Conservation (phyloP, 805 yeast genomes). For the Ogataea degrootiae region DNA sequence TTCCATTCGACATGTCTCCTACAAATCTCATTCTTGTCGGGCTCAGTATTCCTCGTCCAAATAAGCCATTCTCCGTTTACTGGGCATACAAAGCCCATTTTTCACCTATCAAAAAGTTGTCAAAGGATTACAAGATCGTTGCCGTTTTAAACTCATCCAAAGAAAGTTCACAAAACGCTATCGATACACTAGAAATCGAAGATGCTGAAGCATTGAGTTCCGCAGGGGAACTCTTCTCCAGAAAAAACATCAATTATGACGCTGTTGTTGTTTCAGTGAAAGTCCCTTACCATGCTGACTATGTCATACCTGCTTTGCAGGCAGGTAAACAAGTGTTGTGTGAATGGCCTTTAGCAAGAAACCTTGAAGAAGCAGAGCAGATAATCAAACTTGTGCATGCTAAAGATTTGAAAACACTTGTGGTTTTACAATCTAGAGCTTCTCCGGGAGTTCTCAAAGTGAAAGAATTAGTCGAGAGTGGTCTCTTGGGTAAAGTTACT, state of each 20-base stretch:
- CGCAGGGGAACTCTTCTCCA: not conserved
- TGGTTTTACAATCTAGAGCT: not conserved
- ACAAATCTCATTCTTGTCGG: not conserved
- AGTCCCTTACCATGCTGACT: constrained; percentile 3
- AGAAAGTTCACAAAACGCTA: not conserved
- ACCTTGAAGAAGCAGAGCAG: constrained; percentile 1
- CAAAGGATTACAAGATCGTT: not conserved
- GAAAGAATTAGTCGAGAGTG: not conserved
- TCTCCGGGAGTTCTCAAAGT: not conserved
- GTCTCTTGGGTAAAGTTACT: not conserved
- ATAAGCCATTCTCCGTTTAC: not conserved
- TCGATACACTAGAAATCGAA: not conserved
- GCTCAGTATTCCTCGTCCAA: not conserved
- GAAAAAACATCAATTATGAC: not conserved
- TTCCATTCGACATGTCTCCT: not conserved
- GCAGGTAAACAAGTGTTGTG: not conserved
- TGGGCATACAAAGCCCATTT: not conserved
- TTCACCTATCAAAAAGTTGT: not conserved
- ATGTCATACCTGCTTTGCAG: constrained; percentile 1
- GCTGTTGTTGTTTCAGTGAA: constrained; percentile 2
- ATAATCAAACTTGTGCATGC: not conserved
- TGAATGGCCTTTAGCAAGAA: constrained; percentile 5
- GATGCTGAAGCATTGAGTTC: not conserved
- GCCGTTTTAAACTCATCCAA: constrained; percentile 3
- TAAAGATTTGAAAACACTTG: not conserved